Conservation (phyloP, 2,329 filamentous ascomycete species). For the Alternaria alternata region DNA sequence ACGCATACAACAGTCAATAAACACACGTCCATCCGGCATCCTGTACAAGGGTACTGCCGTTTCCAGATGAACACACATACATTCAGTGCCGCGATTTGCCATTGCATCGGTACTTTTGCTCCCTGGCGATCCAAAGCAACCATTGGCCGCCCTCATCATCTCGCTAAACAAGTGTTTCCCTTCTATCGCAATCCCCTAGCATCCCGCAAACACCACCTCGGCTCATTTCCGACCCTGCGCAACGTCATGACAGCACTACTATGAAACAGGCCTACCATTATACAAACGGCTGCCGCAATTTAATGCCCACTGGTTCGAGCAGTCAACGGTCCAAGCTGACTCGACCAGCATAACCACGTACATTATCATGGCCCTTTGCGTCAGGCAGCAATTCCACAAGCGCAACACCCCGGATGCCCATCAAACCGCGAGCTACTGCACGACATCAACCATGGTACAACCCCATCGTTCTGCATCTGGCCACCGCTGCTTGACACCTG, state of each 20-base stretch:
- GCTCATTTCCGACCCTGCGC: slow-evolving; percentile 11
- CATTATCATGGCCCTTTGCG: slow-evolving; percentile 3
- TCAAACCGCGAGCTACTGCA: slow-evolving; percentile 17
- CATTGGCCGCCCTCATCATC: slow-evolving; percentile 13
- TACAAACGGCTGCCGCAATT: slow-evolving; percentile 9
- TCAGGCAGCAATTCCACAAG: slow-evolving; percentile 10
- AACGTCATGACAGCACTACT: slow-evolving; percentile 6
- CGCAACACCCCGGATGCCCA: slow-evolving; percentile 5
- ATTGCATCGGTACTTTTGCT: slow-evolving; percentile 7
- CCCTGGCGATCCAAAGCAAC: slow-evolving; percentile 1
- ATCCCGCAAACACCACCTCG: slow-evolving; percentile 8
- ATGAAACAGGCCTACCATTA: slow-evolving; percentile 8
- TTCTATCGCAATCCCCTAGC: slow-evolving; percentile 8
- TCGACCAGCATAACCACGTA: slow-evolving; percentile 2
- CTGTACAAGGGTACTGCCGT: slow-evolving; percentile 1
- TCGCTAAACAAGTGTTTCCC: slow-evolving; percentile 3
- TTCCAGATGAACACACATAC: slow-evolving; percentile 2
- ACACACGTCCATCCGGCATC: background rate
- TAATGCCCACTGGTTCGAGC: background rate
- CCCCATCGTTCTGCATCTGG: slow-evolving; percentile 1
- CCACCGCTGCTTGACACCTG: background rate
- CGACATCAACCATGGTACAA: slow-evolving; percentile 20
- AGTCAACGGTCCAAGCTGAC: slow-evolving; percentile 3
- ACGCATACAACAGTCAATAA: background rate
- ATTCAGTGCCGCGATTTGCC: slow-evolving; percentile 1